A percentile compares a stretch with the other conserved stretches of the same genome.
phyloP scores from a whole-genome alignment of 2,329 filamentous ascomycete species.

The Penicillium aurantiogriseum region DNA sequence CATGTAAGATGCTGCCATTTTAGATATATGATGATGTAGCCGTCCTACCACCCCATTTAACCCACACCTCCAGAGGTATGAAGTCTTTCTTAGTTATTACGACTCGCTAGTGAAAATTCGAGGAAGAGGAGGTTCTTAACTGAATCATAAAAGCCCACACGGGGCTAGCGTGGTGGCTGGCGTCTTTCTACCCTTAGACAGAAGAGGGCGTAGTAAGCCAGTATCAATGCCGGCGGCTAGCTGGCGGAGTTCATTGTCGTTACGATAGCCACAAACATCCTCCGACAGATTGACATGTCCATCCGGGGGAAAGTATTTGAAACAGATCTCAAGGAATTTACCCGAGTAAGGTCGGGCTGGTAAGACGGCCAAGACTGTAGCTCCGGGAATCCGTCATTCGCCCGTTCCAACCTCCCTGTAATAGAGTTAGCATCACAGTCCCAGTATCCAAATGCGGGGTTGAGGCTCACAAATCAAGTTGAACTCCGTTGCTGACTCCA shows the following conservation, averaged over 20 bases:
- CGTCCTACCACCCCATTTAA: no score
- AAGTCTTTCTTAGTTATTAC: background rate
- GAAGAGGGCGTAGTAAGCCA: background rate
- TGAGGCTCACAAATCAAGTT: conserved; percentile 47
- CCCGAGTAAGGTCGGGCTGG: no score
- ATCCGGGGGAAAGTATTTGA: conserved; percentile 1
- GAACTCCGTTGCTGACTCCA: conserved; percentile 85
- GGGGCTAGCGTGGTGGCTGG: background rate
- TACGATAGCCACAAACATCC: background rate
- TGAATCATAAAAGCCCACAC: background rate
- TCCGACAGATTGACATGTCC: conserved; percentile 4
- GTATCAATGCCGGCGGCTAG: conserved; percentile 3
- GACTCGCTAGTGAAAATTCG: background rate
- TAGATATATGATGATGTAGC: no score
- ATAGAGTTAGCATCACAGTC: conserved; percentile 24
- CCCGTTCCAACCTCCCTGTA: conserved; percentile 49
- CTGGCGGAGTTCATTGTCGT: background rate
- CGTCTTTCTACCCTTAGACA: background rate
- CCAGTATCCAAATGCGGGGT: background rate
- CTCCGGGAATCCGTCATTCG: conserved; percentile 33
- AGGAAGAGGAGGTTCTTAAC: background rate
- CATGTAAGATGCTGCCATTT: no score
- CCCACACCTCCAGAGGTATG: no score
- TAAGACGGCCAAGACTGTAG: background rate
- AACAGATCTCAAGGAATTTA: background rate